Base-by-base conservation (phyloP, 495 filamentous ascomycete species). In the Glutinoglossum americanum region DNA sequence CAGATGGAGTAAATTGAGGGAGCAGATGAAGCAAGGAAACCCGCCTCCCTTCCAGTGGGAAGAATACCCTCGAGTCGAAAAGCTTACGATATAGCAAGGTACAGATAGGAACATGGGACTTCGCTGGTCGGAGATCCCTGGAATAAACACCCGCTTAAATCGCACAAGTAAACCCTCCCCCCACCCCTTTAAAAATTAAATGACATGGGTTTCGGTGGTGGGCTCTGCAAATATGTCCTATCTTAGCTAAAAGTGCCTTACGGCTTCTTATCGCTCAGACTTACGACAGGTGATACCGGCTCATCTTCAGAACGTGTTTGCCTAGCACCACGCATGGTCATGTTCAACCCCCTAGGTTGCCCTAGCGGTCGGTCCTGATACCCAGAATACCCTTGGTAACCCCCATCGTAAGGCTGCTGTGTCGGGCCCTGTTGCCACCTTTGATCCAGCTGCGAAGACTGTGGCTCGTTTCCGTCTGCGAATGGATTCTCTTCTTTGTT, bases 401-500 rank as follows among this genome's bases (percentile, higher is more conserved):
- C 37, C 19, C 41, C 13, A 21, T 13, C 41, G 21, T 45, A 45
- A 3, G 49, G 11, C 49, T 28, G 49, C 49, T 27, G 25, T 19
- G 49, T 1, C 23, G 49, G 23, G 49, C 26, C 15, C 28, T 17
- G 49, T 28, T 17, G 49, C 49, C 49, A 53, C 15, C 26, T 28
- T 3, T 19, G 23, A 10, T 30, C 49, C 13, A 5, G 49, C 49
- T 53, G 49, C 15, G 49, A 30, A 8, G 49, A 5, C 15, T 53
- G 49, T 27, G 49, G 49, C 32, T 56, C 25, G 39, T 56, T 39
- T n/a, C 41, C 54, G 54, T 56, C 54, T 23, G 54, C 26, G 19
- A 56, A 56, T 4, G 54, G 54, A 30, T 56, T 19, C 21, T 56
- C 49, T 21, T 30, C 49, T 19, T 19, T 53, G n/a, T 1, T 27